A percentile compares a stretch with the other conserved stretches of the same genome.
Conservation (phyloP, 176 grass and related monocot genomes). For the Cymbopogon citratus region DNA sequence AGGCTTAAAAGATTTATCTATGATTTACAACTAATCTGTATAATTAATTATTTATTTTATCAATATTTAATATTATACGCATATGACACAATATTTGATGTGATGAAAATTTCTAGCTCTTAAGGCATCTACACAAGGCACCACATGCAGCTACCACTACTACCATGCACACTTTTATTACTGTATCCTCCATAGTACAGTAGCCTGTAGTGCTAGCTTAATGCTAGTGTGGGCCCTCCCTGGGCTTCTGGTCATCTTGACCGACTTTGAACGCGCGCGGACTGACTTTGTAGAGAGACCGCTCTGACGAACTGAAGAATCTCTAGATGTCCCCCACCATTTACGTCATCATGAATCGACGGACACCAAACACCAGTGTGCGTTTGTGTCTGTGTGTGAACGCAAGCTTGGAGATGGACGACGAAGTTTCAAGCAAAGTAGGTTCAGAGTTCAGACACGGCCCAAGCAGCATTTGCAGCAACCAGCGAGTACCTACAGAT, state of each 20-base stretch:
- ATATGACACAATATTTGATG: too few species aligned
- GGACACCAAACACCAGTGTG: neutral
- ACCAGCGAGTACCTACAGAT: too few species aligned
- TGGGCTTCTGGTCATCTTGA: conserved; percentile 20
- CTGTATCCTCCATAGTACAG: too few species aligned
- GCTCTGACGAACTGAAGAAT: neutral
- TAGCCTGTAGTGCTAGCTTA: neutral
- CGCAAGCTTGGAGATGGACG: too few species aligned
- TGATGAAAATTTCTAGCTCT: too few species aligned
- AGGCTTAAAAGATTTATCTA: too few species aligned
- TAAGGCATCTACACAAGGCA: too few species aligned
- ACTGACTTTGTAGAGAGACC: neutral
- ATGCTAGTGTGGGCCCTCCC: neutral
- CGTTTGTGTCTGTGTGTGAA: neutral
- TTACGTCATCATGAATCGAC: neutral
- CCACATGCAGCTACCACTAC: neutral
- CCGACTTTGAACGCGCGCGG: conserved; percentile 29
- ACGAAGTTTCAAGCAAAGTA: too few species aligned
- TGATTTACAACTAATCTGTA: too few species aligned
- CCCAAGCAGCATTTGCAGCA: too few species aligned
- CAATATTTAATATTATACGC: too few species aligned
- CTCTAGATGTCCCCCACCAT: neutral
- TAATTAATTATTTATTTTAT: too few species aligned
- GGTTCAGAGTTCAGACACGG: neutral
- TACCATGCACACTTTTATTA: neutral